Evolutionary conservation across 768 basidiomycete species (phyloP).

Genomic region (Coprinopsis marcescibilis): DNA sequence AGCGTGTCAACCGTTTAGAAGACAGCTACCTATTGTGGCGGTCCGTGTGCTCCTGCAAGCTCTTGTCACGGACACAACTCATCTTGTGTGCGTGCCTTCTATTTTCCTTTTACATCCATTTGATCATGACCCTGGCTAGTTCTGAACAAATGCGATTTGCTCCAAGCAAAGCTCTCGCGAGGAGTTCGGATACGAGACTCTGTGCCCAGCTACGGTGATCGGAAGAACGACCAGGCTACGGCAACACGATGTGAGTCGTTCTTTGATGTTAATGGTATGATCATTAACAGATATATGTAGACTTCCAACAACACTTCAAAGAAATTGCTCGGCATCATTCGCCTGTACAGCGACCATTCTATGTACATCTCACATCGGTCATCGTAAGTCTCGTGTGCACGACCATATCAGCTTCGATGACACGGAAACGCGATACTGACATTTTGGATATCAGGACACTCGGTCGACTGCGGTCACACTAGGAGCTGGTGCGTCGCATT

Average conservation of each 20-base stretch:
- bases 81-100: constrained; percentile 35
- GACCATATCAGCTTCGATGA: too few species aligned
- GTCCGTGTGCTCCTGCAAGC: constrained; percentile 62
- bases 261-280: neutral
- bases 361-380: constrained; percentile 70
- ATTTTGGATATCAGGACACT: constrained; percentile 67
- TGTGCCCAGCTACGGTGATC: constrained; percentile 68
- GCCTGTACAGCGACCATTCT: constrained; percentile 60
- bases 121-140: constrained; percentile 25
- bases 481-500: constrained; percentile 46
- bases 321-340: constrained; percentile 63
- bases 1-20: constrained; percentile 64
- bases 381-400: constrained; percentile 54
- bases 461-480: constrained; percentile 68
- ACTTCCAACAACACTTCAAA: constrained; percentile 77
- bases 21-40: constrained; percentile 75
- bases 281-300: constrained; percentile 27
- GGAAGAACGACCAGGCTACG: constrained; percentile 63
- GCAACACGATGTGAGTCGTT: constrained; percentile 60
- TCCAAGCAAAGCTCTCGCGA: constrained; percentile 65
- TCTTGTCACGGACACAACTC: constrained; percentile 54
- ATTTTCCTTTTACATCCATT: neutral
- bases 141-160: constrained; percentile 67
- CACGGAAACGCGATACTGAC: too few species aligned
- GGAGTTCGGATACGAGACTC: constrained; percentile 63